Evolutionary conservation across 352 stramenopile genomes (phyloP).

Genomic region (Globisporangium paroecandrum): DNA sequence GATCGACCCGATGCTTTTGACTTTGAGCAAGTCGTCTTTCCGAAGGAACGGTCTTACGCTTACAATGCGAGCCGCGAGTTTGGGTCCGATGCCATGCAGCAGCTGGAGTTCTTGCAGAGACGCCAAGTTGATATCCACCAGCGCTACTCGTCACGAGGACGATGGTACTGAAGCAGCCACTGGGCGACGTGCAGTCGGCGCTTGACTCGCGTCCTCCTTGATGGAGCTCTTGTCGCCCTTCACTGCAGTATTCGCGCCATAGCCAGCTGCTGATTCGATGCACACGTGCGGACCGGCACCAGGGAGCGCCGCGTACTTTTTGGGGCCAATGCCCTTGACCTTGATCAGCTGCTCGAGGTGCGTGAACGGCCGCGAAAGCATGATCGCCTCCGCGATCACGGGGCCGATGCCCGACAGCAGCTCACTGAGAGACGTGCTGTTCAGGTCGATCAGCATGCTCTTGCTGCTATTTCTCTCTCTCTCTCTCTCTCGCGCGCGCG

Average conservation of each 20-base stretch:
- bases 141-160: neutral
- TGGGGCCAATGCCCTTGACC: slow-evolving; percentile 43
- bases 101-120: slow-evolving; percentile 30
- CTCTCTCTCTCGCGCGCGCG: no score
- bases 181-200: neutral
- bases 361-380: slow-evolving; percentile 42
- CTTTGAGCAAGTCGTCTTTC: slow-evolving; percentile 45
- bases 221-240: neutral
- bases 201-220: neutral
- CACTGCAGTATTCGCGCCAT: slow-evolving; percentile 1
- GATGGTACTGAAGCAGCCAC: neutral
- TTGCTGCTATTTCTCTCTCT: neutral
- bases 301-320: slow-evolving; percentile 21
- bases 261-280: neutral
- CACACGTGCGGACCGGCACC: neutral
- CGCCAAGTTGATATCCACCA: slow-evolving; percentile 16
- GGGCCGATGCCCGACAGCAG: slow-evolving; percentile 40
- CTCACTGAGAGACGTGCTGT: slow-evolving; percentile 28
- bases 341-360: slow-evolving; percentile 31
- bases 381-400: slow-evolving; percentile 36
- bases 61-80: slow-evolving; percentile 41
- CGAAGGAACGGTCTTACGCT: slow-evolving; percentile 40
- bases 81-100: slow-evolving; percentile 39
- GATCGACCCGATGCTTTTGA: slow-evolving; percentile 42
- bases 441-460: slow-evolving; percentile 25